These are phyloP conservation scores for Amanita pseudoporphyria DNA, from an alignment of 768 basidiomycete species.

Conservation along the genomic window DNA sequence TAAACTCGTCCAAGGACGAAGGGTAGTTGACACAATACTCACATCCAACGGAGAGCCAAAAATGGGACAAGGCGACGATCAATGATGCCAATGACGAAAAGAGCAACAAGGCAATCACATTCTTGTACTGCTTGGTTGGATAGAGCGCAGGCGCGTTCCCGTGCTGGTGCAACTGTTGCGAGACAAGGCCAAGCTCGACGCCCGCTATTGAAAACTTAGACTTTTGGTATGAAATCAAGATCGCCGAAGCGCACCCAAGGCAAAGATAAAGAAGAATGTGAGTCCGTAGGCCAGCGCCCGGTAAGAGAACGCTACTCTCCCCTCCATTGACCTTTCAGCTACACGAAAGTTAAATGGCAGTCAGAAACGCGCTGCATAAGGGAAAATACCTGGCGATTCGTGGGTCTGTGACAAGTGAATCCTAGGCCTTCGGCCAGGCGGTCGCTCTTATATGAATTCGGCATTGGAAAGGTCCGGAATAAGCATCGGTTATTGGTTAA, in stretches of 20 bases:
- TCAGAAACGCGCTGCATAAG: not conserved
- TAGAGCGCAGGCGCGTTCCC: slow-evolving; percentile 18
- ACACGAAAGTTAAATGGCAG: not conserved
- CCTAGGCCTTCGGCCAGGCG: not conserved
- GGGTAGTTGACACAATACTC: slow-evolving; percentile 7
- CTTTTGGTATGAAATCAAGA: not conserved
- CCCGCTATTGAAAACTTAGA: slow-evolving; percentile 11
- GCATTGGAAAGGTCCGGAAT: not conserved
- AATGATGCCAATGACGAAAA: slow-evolving; percentile 18
- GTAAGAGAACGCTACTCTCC: not conserved
- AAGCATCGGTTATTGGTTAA: not conserved
- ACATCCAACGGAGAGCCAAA: slow-evolving; percentile 17
- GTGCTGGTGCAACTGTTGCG: slow-evolving; percentile 21
- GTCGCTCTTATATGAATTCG: not conserved
- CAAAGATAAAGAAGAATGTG: slow-evolving; percentile 18
- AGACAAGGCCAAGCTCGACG: slow-evolving; percentile 21
- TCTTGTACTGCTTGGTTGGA: slow-evolving; percentile 20
- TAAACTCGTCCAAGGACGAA: not conserved
- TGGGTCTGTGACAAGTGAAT: not conserved
- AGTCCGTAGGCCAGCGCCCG: slow-evolving; percentile 11
- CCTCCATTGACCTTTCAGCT: not conserved
- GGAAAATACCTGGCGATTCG: not conserved
- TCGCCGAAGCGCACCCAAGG: slow-evolving; percentile 15
- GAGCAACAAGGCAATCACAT: slow-evolving; percentile 21
- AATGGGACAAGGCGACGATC: slow-evolving; percentile 17